A percentile compares a stretch with the other conserved stretches of the same genome.
These are phyloP conservation scores for Colletotrichum higginsianum DNA, from an alignment of 2,329 filamentous ascomycete species.

Conservation along the genomic window DNA sequence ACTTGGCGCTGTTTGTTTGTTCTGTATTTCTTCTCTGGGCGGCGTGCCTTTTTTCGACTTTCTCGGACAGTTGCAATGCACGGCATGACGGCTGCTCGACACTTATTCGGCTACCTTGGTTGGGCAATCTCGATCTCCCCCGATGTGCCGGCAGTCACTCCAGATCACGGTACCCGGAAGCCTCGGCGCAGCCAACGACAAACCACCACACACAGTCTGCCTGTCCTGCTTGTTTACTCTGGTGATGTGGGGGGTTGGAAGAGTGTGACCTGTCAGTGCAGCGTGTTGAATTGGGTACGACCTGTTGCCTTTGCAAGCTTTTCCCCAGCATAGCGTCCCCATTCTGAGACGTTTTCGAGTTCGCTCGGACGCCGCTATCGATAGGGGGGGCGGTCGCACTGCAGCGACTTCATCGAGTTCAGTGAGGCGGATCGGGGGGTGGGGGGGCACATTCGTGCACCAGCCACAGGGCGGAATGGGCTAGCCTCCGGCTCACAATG, in stretches of 20 bases:
- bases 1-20: not conserved
- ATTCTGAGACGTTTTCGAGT: constrained; percentile 29
- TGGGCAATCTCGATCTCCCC: constrained; percentile 28
- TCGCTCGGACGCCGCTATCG: constrained; percentile 37
- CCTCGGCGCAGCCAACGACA: constrained; percentile 22
- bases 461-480: constrained; percentile 36
- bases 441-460: constrained; percentile 19
- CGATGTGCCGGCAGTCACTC: constrained; percentile 18
- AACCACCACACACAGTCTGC: constrained; percentile 12
- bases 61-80: not conserved
- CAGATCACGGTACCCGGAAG: constrained; percentile 19
- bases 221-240: constrained; percentile 1
- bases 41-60: not conserved
- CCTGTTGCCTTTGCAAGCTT: constrained; percentile 24
- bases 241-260: constrained; percentile 8
- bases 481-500: constrained; percentile 21
- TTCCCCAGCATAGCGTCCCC: constrained; percentile 26
- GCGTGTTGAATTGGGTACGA: not conserved
- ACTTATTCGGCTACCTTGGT: not conserved
- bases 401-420: constrained; percentile 25
- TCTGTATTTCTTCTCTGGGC: constrained; percentile 9
- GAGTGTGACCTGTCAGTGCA: constrained; percentile 32
- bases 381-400: constrained; percentile 12
- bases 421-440: constrained; percentile 28
- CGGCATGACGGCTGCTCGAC: not conserved